Evolutionary conservation across 371 early-diverging fungal species (phyloP).

Genomic region (Umbelopsis sp.): DNA sequence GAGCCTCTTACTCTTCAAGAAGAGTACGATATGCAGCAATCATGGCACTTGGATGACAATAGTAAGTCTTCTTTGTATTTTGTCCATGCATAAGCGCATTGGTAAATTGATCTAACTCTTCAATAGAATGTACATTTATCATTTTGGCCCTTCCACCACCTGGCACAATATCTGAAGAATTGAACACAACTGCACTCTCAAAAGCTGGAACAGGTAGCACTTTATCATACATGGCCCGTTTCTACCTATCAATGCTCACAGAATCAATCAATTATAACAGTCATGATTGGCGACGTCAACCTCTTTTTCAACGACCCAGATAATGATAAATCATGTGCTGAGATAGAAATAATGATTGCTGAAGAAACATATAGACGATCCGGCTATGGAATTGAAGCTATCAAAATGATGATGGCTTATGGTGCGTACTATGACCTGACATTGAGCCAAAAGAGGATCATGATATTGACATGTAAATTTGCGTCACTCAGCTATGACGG

Average conservation of each 20-base stretch:
- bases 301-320: constrained; percentile 86
- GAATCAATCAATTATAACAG: constrained; percentile 25
- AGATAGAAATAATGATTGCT: constrained; percentile 95
- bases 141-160: constrained; percentile 45
- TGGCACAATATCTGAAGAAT: constrained; percentile 14
- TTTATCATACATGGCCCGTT: not conserved
- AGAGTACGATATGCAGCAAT: constrained; percentile 92
- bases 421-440: constrained; percentile 41
- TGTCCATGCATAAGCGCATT: not conserved
- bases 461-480: constrained; percentile 12
- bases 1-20: constrained; percentile 90
- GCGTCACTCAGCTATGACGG: constrained; percentile 40
- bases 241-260: not conserved
- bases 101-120: not conserved
- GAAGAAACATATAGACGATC: constrained; percentile 67
- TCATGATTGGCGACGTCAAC: constrained; percentile 95
- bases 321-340: constrained; percentile 72
- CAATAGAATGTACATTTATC: constrained; percentile 74
- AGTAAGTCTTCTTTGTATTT: constrained; percentile 52
- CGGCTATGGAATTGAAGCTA: constrained; percentile 75
- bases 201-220: constrained; percentile 33
- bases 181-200: constrained; percentile 30
- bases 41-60: constrained; percentile 85
- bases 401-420: constrained; percentile 84
- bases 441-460: constrained; percentile 5